phyloP scores from a whole-genome alignment of 306 rosid species.

The Malus orientalis region DNA sequence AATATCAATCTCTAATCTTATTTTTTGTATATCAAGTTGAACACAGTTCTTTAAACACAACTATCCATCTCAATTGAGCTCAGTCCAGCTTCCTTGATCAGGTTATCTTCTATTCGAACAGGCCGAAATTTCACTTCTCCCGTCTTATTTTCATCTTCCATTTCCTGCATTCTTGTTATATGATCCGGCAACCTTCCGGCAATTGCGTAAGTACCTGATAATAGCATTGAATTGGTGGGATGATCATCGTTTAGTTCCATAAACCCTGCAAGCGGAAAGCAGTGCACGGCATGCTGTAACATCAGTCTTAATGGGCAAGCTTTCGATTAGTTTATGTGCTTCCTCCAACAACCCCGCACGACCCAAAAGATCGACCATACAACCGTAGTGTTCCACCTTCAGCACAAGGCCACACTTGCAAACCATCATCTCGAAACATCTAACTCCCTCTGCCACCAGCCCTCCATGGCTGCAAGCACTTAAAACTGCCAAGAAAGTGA shows the following conservation, averaged over 20 bases:
- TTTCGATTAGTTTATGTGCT: constrained; percentile 48
- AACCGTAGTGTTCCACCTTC: constrained; percentile 59
- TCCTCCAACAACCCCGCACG: constrained; percentile 67
- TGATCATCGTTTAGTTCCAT: constrained; percentile 44
- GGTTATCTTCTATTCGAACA: constrained; percentile 15
- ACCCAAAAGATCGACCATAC: constrained; percentile 65
- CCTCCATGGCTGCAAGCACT: constrained; percentile 78
- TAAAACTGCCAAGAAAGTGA: constrained; percentile 53
- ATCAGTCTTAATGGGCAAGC: constrained; percentile 51
- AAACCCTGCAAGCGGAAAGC: constrained; percentile 62
- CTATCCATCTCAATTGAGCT: constrained; percentile 50
- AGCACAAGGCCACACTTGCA: constrained; percentile 39
- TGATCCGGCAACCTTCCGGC: constrained; percentile 61
- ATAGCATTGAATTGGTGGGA: constrained; percentile 61
- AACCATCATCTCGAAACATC: constrained; percentile 52
- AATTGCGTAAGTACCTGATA: constrained; percentile 51
- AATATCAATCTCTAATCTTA: neutral
- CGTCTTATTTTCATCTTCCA: constrained; percentile 18
- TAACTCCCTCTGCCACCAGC: constrained; percentile 43
- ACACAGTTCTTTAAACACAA: neutral
- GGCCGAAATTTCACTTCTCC: constrained; percentile 10
- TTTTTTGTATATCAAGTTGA: neutral
- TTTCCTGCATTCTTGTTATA: constrained; percentile 21
- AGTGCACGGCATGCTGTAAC: constrained; percentile 64
- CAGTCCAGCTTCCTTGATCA: constrained; percentile 45